phyloP scores from a whole-genome alignment of 2,329 filamentous ascomycete genomes.

The Helotiales sp. region DNA sequence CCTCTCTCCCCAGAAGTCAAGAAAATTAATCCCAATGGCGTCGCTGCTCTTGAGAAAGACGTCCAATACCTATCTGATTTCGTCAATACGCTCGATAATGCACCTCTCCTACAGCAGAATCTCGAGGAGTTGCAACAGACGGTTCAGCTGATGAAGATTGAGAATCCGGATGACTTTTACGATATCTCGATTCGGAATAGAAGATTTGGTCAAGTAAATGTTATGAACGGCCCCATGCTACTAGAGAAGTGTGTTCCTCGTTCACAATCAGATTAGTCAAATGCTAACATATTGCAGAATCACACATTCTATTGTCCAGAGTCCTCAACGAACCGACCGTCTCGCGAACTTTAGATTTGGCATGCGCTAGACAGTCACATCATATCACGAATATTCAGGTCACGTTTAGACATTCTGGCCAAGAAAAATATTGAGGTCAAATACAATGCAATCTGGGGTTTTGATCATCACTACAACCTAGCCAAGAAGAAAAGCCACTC shows the following conservation, averaged over 20 bases:
- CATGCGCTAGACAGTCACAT: constrained; percentile 49
- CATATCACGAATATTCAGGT: background rate
- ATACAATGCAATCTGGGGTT: constrained; percentile 3
- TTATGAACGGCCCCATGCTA: constrained; percentile 81
- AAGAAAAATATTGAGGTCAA: background rate
- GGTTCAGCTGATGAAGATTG: constrained; percentile 79
- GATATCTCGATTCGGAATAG: constrained; percentile 87
- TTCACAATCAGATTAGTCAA: background rate
- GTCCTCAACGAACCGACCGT: constrained; percentile 59
- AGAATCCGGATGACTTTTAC: constrained; percentile 96
- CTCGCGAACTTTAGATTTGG: constrained; percentile 73
- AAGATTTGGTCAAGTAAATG: constrained; percentile 92
- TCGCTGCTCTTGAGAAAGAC: constrained; percentile 77
- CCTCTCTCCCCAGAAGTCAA: constrained; percentile 58
- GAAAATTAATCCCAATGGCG: constrained; percentile 84
- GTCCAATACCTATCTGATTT: constrained; percentile 83
- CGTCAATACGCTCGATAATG: constrained; percentile 81
- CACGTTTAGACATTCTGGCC: background rate
- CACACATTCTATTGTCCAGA: constrained; percentile 58
- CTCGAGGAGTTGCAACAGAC: constrained; percentile 94
- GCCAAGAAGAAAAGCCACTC: constrained; percentile 11
- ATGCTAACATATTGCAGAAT: constrained; percentile 47
- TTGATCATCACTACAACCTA: constrained; percentile 11
- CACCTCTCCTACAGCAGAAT: constrained; percentile 82
- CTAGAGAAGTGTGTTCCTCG: constrained; percentile 77